Base-by-base conservation (phyloP, 2,329 filamentous ascomycete genomes). In the Aspergillus neoniger region DNA sequence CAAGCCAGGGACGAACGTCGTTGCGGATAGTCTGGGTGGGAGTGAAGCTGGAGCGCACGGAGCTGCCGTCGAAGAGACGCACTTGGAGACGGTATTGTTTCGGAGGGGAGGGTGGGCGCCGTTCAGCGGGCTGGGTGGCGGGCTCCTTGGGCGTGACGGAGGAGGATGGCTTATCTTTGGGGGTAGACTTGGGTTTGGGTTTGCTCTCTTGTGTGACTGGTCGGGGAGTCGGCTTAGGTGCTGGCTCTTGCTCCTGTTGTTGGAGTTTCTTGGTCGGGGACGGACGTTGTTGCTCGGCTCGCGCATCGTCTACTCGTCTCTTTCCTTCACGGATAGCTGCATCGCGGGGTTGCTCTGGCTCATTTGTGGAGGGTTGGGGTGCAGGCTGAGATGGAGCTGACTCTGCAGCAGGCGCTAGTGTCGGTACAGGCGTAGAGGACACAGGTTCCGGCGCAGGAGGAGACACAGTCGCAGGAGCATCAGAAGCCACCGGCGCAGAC, bases 1-100 rank as follows among this genome's bases (percentile, higher is more conserved):
- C 90, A 7, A 98, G 84, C 91, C 92, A 97, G 6, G 81, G 77
- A 7, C 94, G 85, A 1, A 98, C 88, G 47, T 91, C 85, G 6
- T 75, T 79, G 6, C 80, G 76, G 3, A 97, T 81, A 0, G 84
- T 90, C 6, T 85, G 81, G 2, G 79, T 79, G 21, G 87, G 85
- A 10, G 86, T 80, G 74, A 97, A 96, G 17, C 85, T 86, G 3
- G 83, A 84, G 43, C 92, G 87, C 17, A 97, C 85, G 1, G 88
- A 92, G 10, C 88, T 88, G 9, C 94, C 94, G 71, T 97, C 92
- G 59, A 96, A 90, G 0, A 96, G 81, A 7, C 93, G 86, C 17
- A 96, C 85, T 69, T 95, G 91, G 1, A 97, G 79, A 17, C 88
- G 85, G 64, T 86, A 87, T 63, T 67, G 74, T 57, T 64, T 69